These are phyloP conservation scores for Paecilomyces sp. DNA, from an alignment of 2,329 filamentous ascomycete species.

Conservation along the genomic window DNA sequence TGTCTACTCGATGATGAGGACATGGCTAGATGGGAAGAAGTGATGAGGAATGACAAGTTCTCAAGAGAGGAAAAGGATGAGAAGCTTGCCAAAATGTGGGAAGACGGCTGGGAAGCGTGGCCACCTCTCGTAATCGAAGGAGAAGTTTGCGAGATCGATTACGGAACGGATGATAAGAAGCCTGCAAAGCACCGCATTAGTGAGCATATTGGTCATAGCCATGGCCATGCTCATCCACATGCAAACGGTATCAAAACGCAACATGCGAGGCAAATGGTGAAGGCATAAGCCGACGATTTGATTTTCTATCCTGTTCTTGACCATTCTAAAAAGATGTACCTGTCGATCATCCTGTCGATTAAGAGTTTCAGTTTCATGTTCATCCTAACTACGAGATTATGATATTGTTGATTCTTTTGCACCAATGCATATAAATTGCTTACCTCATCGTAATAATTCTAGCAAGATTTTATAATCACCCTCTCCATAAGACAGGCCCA, in stretches of 20 bases:
- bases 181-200: constrained; percentile 23
- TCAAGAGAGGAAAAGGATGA: constrained; percentile 37
- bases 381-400: background rate
- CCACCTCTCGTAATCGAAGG: constrained; percentile 36
- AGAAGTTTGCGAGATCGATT: constrained; percentile 13
- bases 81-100: constrained; percentile 45
- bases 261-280: background rate
- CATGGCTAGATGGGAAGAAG: constrained; percentile 46
- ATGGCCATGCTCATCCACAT: constrained; percentile 7
- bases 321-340: background rate
- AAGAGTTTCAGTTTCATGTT: background rate
- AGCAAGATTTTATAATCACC: background rate
- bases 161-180: constrained; percentile 8
- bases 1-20: constrained; percentile 59
- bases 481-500: background rate
- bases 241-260: background rate
- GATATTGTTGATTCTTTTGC: background rate
- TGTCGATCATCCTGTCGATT: background rate
- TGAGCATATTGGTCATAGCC: constrained; percentile 17
- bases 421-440: too few relatives aligned
- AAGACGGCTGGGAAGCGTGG: constrained; percentile 56
- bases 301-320: background rate
- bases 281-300: background rate
- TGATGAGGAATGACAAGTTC: constrained; percentile 41
- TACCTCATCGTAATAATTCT: too few relatives aligned